These are phyloP conservation scores for Ceratorhiza oryzae-sativae DNA, from an alignment of 1,284 basidiomycete species.

Conservation along the genomic window DNA sequence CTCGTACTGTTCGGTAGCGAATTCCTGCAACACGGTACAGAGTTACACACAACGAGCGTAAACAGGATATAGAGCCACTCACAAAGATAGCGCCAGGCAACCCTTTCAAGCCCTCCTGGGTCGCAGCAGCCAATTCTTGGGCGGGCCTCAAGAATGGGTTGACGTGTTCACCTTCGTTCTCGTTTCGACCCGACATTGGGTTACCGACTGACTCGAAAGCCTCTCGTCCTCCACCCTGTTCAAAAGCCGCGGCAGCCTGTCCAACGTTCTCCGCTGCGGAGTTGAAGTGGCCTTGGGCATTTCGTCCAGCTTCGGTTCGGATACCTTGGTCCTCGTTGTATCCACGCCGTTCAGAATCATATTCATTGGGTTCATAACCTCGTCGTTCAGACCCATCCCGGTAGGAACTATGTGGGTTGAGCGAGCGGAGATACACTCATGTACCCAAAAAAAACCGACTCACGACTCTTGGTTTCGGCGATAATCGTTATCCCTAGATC, in stretches of 20 bases:
- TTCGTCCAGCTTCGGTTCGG: slow-evolving; percentile 23
- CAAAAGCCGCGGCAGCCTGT: slow-evolving; percentile 21
- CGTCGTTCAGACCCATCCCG: background rate
- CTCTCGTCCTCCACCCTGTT: slow-evolving; percentile 19
- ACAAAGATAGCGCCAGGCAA: slow-evolving; percentile 31
- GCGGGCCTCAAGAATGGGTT: slow-evolving; percentile 32
- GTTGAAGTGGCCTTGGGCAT: slow-evolving; percentile 23
- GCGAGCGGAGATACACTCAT: background rate
- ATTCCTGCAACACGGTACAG: slow-evolving; percentile 9
- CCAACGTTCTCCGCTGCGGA: slow-evolving; percentile 21
- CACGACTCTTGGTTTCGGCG: slow-evolving; percentile 18
- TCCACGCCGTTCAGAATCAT: background rate
- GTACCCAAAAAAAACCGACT: no score
- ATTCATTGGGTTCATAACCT: background rate
- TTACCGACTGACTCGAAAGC: slow-evolving; percentile 20
- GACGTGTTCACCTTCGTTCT: slow-evolving; percentile 1
- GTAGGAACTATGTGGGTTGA: background rate
- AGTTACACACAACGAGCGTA: background rate
- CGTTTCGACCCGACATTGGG: slow-evolving; percentile 11
- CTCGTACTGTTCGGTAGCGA: slow-evolving; percentile 31
- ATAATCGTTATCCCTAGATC: slow-evolving; percentile 3
- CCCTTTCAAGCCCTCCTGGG: slow-evolving; percentile 24
- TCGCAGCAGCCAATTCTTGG: slow-evolving; percentile 27
- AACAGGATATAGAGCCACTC: background rate
- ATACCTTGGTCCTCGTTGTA: background rate